Evolutionary conservation across 306 rosid genomes (phyloP).

Genomic region (Sophora flavescens): DNA sequence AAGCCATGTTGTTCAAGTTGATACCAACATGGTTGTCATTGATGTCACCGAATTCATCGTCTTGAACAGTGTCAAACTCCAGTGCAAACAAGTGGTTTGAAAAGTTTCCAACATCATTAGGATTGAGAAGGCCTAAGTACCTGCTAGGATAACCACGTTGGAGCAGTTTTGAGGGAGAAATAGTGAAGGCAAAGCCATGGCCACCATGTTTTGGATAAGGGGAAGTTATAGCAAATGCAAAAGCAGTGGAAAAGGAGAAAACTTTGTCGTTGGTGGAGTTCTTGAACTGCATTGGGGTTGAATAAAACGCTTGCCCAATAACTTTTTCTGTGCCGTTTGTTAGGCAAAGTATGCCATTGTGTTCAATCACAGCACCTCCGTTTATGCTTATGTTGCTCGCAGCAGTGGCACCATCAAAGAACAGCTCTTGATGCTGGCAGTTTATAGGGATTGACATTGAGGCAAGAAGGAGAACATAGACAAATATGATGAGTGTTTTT

Average conservation of each 20-base stretch:
- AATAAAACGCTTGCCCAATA: conserved; percentile 34
- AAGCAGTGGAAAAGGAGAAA: conserved; percentile 42
- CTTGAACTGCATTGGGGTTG: conserved; percentile 40
- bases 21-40: conserved; percentile 58
- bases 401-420: conserved; percentile 15
- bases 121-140: conserved; percentile 50
- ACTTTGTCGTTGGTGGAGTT: conserved; percentile 20
- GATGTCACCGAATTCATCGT: conserved; percentile 42
- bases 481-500: conserved; percentile 21
- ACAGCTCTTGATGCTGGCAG: conserved; percentile 21
- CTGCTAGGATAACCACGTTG: conserved; percentile 8
- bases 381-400: conserved; percentile 43
- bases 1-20: conserved; percentile 43
- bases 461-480: conserved; percentile 24
- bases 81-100: conserved; percentile 51
- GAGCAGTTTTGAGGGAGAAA: conserved; percentile 24
- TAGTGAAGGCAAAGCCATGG: conserved; percentile 45
- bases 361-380: conserved; percentile 35
- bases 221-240: conserved; percentile 31
- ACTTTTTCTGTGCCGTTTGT: conserved; percentile 17
- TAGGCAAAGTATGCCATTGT: conserved; percentile 40
- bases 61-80: conserved; percentile 51
- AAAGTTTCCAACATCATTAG: conserved; percentile 42
- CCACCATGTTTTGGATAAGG: conserved; percentile 22
- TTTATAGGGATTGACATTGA: background rate